Conservation (phyloP, 2,329 filamentous ascomycete genomes). For the Zelopaecilomyces penicillatus region DNA sequence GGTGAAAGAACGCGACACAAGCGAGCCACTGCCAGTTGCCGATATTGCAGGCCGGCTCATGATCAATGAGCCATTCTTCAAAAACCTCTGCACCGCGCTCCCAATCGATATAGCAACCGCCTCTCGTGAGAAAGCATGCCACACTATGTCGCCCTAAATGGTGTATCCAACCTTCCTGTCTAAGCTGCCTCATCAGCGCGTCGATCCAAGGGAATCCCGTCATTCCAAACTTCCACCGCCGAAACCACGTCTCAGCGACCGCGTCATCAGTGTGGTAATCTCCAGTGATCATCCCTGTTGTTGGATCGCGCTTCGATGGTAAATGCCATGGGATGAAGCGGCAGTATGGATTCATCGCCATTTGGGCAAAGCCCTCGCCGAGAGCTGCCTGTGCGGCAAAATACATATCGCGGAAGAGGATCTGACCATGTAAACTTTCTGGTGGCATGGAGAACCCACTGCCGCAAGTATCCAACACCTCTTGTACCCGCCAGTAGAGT, state of each 20-base stretch:
- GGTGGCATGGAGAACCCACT: constrained; percentile 53
- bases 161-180: constrained; percentile 68
- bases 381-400: constrained; percentile 66
- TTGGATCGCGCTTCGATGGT: constrained; percentile 46
- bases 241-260: constrained; percentile 57
- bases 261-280: constrained; percentile 55
- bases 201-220: constrained; percentile 79
- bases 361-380: constrained; percentile 56
- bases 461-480: constrained; percentile 49
- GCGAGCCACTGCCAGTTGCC: constrained; percentile 75
- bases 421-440: constrained; percentile 61
- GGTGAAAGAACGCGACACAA: constrained; percentile 66
- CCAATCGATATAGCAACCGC: constrained; percentile 72
- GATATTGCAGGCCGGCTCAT: constrained; percentile 64
- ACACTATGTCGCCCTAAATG: constrained; percentile 71
- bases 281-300: constrained; percentile 42
- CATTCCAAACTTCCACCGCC: constrained; percentile 57
- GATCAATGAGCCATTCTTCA: constrained; percentile 66
- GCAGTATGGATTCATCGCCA: constrained; percentile 54
- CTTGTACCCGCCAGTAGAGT: constrained; percentile 64
- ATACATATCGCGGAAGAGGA: constrained; percentile 78
- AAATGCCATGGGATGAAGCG: constrained; percentile 77
- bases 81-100: constrained; percentile 73
- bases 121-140: constrained; percentile 71
- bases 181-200: constrained; percentile 68